A percentile compares a stretch with the other conserved stretches of the same genome.
These are phyloP conservation scores for Syncephalastrum monosporum DNA, from an alignment of 371 early-diverging fungal species.

Conservation along the genomic window DNA sequence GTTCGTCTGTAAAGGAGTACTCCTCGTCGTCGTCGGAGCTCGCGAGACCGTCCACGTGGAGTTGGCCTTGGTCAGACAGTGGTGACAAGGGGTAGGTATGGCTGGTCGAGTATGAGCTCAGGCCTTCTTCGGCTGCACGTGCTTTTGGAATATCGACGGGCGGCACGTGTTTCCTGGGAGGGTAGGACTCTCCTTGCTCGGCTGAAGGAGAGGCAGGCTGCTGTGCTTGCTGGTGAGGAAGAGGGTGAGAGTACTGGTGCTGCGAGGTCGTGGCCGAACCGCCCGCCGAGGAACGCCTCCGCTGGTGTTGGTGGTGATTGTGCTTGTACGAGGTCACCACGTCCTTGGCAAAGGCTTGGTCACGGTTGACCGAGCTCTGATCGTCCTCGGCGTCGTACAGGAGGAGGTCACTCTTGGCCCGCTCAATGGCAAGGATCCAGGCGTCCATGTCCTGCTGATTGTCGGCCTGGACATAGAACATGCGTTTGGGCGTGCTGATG, in stretches of 20 bases:
- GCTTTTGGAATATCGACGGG: slow-evolving; percentile 26
- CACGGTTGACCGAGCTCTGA: slow-evolving; percentile 42
- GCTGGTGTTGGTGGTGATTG: slow-evolving; percentile 14
- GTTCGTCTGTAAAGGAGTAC: slow-evolving; percentile 23
- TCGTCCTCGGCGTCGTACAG: slow-evolving; percentile 50
- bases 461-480: slow-evolving; percentile 73
- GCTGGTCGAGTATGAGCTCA: slow-evolving; percentile 30
- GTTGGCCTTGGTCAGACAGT: slow-evolving; percentile 28
- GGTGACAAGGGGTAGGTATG: slow-evolving; percentile 46
- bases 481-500: slow-evolving; percentile 71
- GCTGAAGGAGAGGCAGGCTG: neutral
- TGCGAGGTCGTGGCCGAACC: slow-evolving; percentile 16
- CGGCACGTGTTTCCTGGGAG: slow-evolving; percentile 10
- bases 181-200: slow-evolving; percentile 2
- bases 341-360: slow-evolving; percentile 51
- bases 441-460: slow-evolving; percentile 64
- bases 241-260: neutral
- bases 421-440: slow-evolving; percentile 66
- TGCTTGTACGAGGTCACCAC: slow-evolving; percentile 37
- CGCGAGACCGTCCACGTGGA: slow-evolving; percentile 35
- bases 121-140: slow-evolving; percentile 12
- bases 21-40: slow-evolving; percentile 57
- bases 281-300: slow-evolving; percentile 19
- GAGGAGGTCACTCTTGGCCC: slow-evolving; percentile 46
- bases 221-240: neutral